phyloP scores from a whole-genome alignment of 2,329 filamentous ascomycete genomes.

The Alternaria panax region DNA sequence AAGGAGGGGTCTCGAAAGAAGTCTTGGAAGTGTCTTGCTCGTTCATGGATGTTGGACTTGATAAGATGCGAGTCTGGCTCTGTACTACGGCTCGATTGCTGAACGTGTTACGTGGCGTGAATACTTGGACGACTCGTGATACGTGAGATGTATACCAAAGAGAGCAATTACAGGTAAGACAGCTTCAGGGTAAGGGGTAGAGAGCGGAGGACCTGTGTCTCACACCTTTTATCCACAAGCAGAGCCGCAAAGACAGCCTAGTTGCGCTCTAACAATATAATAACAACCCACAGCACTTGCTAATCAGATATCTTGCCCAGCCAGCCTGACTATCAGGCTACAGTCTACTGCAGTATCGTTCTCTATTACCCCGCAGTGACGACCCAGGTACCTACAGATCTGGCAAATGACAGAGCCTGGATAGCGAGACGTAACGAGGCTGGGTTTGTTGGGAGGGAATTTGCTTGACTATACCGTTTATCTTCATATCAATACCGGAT shows the following conservation, averaged over 20 bases:
- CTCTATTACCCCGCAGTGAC: conserved; percentile 17
- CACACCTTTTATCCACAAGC: conserved; percentile 21
- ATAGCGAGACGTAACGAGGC: conserved; percentile 8
- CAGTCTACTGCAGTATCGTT: conserved; percentile 2
- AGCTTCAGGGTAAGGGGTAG: background rate
- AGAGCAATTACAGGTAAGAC: background rate
- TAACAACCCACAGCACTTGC: background rate
- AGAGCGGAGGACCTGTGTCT: conserved; percentile 1
- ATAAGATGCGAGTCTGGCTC: background rate
- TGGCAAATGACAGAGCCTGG: conserved; percentile 14
- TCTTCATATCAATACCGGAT: conserved; percentile 3
- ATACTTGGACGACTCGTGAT: background rate
- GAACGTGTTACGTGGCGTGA: background rate
- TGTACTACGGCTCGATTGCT: background rate
- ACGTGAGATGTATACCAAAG: background rate
- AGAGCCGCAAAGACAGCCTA: conserved; percentile 19
- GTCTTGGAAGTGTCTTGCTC: conserved; percentile 19
- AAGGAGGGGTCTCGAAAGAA: conserved; percentile 14
- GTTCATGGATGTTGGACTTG: conserved; percentile 27
- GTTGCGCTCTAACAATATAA: background rate
- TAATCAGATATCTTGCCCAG: conserved; percentile 3
- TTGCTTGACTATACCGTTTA: background rate
- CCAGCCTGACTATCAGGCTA: conserved; percentile 12
- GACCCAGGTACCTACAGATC: background rate
- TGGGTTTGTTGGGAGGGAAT: conserved; percentile 11